Evolutionary conservation across 805 yeast species (phyloP).

Genomic region (Monosporozyma siamensis): DNA sequence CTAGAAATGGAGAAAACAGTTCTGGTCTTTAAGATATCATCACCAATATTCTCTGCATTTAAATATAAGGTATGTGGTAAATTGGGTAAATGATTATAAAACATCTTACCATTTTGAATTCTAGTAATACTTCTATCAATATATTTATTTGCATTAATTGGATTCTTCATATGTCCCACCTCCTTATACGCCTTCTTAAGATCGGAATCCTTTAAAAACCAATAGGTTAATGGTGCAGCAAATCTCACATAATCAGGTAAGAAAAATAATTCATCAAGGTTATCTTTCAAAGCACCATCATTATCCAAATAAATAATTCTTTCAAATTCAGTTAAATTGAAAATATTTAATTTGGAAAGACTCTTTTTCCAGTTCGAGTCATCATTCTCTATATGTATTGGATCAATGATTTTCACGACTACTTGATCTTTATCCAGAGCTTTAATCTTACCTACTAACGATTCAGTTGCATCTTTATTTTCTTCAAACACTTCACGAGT

Average conservation of each 20-base stretch:
- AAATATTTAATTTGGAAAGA: constrained; percentile 47
- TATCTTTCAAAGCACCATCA: constrained; percentile 37
- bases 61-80: constrained; percentile 22
- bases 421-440: constrained; percentile 18
- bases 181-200: constrained; percentile 15
- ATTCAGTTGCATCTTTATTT: constrained; percentile 11
- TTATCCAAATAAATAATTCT: constrained; percentile 50
- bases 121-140: constrained; percentile 16
- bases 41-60: constrained; percentile 21
- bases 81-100: constrained; percentile 35
- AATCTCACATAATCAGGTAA: constrained; percentile 37
- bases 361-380: constrained; percentile 40
- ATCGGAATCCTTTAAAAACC: constrained; percentile 28
- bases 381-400: constrained; percentile 18
- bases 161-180: constrained; percentile 11
- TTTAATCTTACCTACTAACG: constrained; percentile 5
- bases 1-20: constrained; percentile 16
- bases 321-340: constrained; percentile 41
- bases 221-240: constrained; percentile 40
- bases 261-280: constrained; percentile 45
- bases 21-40: constrained; percentile 22
- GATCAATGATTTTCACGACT: constrained; percentile 19
- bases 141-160: constrained; percentile 20
- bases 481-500: constrained; percentile 20
- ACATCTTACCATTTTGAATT: constrained; percentile 16